Percentiles rank a stretch among this genome's conserved stretches.
Evolutionary conservation across 495 filamentous ascomycete species (phyloP).

Genomic region (Massariosphaeria phaeospora): DNA sequence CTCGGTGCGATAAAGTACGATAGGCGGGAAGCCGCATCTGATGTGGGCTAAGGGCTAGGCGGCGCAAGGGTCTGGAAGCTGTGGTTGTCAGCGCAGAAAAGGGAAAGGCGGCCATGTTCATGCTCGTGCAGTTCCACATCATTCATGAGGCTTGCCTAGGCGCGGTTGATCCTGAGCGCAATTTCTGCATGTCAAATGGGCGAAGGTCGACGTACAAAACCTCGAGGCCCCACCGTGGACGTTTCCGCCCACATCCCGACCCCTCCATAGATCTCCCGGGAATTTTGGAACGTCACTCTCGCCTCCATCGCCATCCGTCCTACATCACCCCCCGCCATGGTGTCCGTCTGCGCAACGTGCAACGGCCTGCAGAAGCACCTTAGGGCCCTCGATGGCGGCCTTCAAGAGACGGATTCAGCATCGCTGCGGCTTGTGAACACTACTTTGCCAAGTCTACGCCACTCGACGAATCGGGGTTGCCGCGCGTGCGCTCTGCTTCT

Average conservation of each 20-base stretch:
- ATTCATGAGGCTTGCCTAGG: too few species aligned
- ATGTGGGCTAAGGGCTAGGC: too few species aligned
- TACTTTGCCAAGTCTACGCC: conserved; percentile 22
- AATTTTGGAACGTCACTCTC: too few species aligned
- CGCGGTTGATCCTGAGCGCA: neutral
- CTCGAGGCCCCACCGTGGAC: conserved; percentile 10
- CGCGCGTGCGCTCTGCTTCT: conserved; percentile 29
- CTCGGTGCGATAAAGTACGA: too few species aligned
- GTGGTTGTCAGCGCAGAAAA: too few species aligned
- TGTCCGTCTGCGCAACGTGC: conserved; percentile 29
- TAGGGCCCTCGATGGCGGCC: conserved; percentile 1
- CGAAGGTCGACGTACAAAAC: conserved; percentile 6
- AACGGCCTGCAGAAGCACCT: conserved; percentile 25
- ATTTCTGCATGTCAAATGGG: neutral
- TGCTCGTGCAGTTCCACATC: too few species aligned
- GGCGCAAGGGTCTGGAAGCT: too few species aligned
- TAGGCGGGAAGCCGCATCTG: too few species aligned
- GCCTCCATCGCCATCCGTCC: neutral
- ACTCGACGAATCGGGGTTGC: conserved; percentile 23
- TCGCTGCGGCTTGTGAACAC: conserved; percentile 14
- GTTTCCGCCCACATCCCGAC: neutral
- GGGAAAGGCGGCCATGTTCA: too few species aligned
- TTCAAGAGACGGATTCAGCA: conserved; percentile 6
- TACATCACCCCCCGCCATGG: conserved; percentile 20
- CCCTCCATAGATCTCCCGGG: conserved; percentile 15